Evolutionary conservation across 108 stramenopile species (phyloP).

Genomic region (Chaetoceros muelleri): DNA sequence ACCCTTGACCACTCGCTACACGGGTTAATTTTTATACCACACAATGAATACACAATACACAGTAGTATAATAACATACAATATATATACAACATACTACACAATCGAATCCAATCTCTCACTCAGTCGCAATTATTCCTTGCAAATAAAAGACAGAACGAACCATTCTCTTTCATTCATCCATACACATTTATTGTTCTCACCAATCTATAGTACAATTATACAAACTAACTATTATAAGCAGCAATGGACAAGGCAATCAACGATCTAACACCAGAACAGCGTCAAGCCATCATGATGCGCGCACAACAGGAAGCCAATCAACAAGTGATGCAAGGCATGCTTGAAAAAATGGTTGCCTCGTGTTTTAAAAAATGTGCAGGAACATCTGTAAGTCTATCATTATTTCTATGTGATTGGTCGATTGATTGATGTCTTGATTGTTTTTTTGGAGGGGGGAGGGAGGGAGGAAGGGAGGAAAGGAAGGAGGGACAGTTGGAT

Average conservation of each 20-base stretch:
- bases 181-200: no score
- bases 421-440: background rate
- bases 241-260: background rate
- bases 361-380: slow-evolving; percentile 72
- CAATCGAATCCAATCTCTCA: no score
- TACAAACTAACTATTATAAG: no score
- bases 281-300: slow-evolving; percentile 62
- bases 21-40: no score
- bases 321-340: slow-evolving; percentile 77
- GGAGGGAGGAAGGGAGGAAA: background rate
- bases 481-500: slow-evolving; percentile 1
- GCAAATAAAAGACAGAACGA: no score
- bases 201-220: no score
- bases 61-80: no score
- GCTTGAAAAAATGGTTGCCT: slow-evolving; percentile 63
- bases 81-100: no score
- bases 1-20: no score
- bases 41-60: no score
- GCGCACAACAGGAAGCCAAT: slow-evolving; percentile 77
- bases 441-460: background rate
- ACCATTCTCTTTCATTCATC: no score
- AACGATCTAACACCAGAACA: slow-evolving; percentile 63
- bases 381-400: slow-evolving; percentile 58
- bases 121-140: no score
- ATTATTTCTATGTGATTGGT: background rate